phyloP scores from a whole-genome alignment of 768 basidiomycete genomes.

The Mycena chlorophos region DNA sequence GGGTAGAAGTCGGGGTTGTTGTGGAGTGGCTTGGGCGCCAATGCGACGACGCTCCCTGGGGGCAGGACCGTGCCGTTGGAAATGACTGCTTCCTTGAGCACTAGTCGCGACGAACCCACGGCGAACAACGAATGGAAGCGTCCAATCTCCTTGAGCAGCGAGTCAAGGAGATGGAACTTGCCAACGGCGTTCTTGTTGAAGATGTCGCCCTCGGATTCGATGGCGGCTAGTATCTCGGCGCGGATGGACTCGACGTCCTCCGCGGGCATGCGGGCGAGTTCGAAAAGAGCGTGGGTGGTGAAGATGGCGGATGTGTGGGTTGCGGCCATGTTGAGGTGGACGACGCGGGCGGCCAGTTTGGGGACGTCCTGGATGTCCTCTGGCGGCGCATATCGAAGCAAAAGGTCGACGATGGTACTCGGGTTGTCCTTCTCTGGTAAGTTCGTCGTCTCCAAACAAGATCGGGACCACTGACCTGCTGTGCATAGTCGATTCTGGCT shows the following conservation, averaged over 20 bases:
- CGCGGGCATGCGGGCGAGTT: slow-evolving; percentile 16
- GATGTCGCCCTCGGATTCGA: slow-evolving; percentile 18
- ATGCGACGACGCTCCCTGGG: slow-evolving; percentile 12
- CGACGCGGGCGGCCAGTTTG: slow-evolving; percentile 11
- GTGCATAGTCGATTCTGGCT: slow-evolving; percentile 17
- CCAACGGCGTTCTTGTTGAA: slow-evolving; percentile 19
- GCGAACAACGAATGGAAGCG: slow-evolving; percentile 19
- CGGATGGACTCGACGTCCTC: slow-evolving; percentile 14
- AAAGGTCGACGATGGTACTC: slow-evolving; percentile 18
- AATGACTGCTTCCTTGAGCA: slow-evolving; percentile 13
- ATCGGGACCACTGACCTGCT: slow-evolving; percentile 8
- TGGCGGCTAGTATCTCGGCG: slow-evolving; percentile 13
- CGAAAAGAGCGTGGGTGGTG: slow-evolving; percentile 22
- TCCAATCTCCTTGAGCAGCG: slow-evolving; percentile 22
- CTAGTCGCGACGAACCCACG: slow-evolving; percentile 18
- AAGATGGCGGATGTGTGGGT: slow-evolving; percentile 23
- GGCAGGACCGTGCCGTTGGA: slow-evolving; percentile 20
- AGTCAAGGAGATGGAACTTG: slow-evolving; percentile 21
- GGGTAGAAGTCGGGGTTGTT: slow-evolving; percentile 11
- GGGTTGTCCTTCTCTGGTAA: background rate
- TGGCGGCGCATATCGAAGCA: slow-evolving; percentile 16
- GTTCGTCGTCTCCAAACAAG: background rate
- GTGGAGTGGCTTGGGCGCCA: slow-evolving; percentile 18
- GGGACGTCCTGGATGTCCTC: slow-evolving; percentile 8
- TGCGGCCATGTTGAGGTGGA: slow-evolving; percentile 22